Base-by-base conservation (phyloP, 2,329 filamentous ascomycete species). In the Simplicillium aogashimaense region DNA sequence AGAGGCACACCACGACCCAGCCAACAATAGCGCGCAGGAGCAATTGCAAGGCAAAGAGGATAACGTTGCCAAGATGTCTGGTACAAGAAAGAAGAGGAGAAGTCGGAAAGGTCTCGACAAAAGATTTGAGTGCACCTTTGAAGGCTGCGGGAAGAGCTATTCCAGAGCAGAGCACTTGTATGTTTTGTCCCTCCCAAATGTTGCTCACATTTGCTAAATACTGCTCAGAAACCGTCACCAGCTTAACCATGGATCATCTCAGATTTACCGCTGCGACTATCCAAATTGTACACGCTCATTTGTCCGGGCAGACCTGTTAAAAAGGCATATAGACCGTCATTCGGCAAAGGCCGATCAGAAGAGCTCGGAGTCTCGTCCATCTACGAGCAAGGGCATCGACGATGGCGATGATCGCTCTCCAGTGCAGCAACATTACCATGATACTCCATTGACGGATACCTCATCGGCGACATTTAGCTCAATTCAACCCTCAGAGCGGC, bases 151-250 rank as follows among this genome's bases (percentile, higher is more conserved):
- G 32, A 98, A 95, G 70, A 94, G 83, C 57, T 98, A 98, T 60
- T 95, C 90, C 18, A 78, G 92, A 57, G 90, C 92, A 8, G 92
- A 97, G 64, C 92, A 98, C 67, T 69, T 98, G 67, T 95, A 76
- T 72, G 72, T 43, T 32, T 32, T 32, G 13, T 15, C 13, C 7
- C 13, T 12, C 11, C 4, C 30, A 7, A 6, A 12, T 32, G 13
- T 32, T n/a, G 15, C 30, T 6, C 13, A 12, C 30, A 5, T 15
- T 7, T 32, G 30, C 30, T 32, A 32, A 44, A 64, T 45, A 29
- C 40, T 15, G 38, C 25, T 8, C 45, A 81, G 77, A 35, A 79
- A 95, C 65, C 80, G 92, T 35, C 90, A 97, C 63, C 89, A 97
- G 64, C 66, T 97, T 50, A 98, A 98, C 58, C 92, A 97, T 64